A percentile compares a stretch with the other conserved stretches of the same genome.
Conservation (phyloP, 2,329 filamentous ascomycete genomes). For the Colletotrichum limetticola region DNA sequence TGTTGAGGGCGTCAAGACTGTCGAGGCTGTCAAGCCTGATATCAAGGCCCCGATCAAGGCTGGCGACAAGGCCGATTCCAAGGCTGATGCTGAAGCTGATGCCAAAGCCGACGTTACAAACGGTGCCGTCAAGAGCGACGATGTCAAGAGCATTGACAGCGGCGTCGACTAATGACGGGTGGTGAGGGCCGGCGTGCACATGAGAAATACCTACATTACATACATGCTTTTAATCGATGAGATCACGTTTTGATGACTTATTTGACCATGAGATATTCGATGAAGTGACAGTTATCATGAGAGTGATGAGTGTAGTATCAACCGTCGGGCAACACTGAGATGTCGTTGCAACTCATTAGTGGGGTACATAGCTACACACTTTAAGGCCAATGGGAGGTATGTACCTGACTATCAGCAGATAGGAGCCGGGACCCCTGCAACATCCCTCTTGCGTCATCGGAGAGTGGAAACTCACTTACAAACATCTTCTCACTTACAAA, state of each 20-base stretch:
- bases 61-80: too few relatives aligned
- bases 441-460: conserved; percentile 23
- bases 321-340: background rate
- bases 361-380: background rate
- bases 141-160: background rate
- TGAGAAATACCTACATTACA: background rate
- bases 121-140: too few relatives aligned
- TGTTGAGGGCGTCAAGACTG: too few relatives aligned
- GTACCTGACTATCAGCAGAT: background rate
- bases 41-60: too few relatives aligned
- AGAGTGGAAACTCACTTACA: conserved; percentile 8
- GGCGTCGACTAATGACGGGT: background rate
- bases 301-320: background rate
- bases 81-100: too few relatives aligned
- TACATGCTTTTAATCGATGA: conserved; percentile 24
- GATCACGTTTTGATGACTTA: conserved; percentile 9
- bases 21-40: too few relatives aligned
- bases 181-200: background rate
- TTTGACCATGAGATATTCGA: background rate
- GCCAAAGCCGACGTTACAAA: too few relatives aligned
- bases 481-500: background rate
- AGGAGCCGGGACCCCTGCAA: conserved; percentile 2
- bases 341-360: background rate
- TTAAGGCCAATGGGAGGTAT: background rate
- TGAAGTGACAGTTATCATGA: background rate